Percentiles rank a stretch among this genome's conserved stretches.
Evolutionary conservation across 345 rosid genomes (phyloP).

Genomic region (Acer negundo): DNA sequence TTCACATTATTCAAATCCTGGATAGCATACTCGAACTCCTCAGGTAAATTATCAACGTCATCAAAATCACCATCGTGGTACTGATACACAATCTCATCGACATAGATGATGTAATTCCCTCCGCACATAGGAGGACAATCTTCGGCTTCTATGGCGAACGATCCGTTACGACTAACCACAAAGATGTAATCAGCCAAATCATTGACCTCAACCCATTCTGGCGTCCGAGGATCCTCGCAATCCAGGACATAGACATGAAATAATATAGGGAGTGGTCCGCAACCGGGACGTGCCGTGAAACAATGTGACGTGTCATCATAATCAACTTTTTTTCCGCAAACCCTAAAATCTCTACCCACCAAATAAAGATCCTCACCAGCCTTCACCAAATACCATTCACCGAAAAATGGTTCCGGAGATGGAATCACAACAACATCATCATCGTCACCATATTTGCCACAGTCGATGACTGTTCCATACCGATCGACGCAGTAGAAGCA

Average conservation of each 20-base stretch:
- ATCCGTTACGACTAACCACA: conserved; percentile 14
- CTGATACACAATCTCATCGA: conserved; percentile 8
- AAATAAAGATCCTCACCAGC: conserved; percentile 14
- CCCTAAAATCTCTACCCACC: conserved; percentile 14
- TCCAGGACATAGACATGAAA: conserved; percentile 10
- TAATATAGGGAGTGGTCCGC: neutral
- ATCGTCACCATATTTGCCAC: too few relatives aligned
- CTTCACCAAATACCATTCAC: conserved; percentile 17
- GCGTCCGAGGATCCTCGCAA: neutral
- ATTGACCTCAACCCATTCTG: conserved; percentile 8
- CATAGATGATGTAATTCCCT: conserved; percentile 26
- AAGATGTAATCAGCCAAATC: conserved; percentile 17
- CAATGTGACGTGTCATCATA: neutral
- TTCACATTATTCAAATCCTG: neutral
- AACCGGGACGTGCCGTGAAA: neutral
- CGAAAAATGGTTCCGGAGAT: neutral
- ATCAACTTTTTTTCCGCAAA: neutral
- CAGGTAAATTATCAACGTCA: neutral
- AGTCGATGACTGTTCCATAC: neutral
- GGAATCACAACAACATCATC: neutral
- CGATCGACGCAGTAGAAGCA: neutral
- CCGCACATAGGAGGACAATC: neutral
- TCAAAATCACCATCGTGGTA: neutral
- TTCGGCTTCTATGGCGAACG: conserved; percentile 13
- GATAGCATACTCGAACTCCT: neutral